Conservation (phyloP, 2,329 filamentous ascomycete genomes). For the Alternaria longipes region DNA sequence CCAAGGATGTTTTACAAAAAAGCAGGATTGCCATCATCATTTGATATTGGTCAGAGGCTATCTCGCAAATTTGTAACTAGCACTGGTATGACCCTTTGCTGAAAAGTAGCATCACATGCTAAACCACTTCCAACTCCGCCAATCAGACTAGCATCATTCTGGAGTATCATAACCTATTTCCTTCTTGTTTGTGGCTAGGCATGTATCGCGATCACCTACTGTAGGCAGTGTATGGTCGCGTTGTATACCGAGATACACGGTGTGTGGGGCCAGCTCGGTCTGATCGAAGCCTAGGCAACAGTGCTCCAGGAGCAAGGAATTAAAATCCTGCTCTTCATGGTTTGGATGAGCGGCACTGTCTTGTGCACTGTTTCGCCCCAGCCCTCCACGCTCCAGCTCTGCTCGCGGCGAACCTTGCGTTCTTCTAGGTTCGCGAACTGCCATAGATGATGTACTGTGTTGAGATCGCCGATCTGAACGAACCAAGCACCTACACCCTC, state of each 20-base stretch:
- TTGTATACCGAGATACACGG: background rate
- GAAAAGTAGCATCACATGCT: background rate
- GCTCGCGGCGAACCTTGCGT: conserved; percentile 85
- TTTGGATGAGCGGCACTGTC: conserved; percentile 95
- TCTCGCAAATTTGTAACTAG: background rate
- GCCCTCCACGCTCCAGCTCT: conserved; percentile 93
- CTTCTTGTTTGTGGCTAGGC: background rate
- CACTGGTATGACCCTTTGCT: background rate
- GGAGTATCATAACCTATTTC: background rate
- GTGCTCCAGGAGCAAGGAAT: conserved; percentile 97
- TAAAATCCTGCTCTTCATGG: conserved; percentile 92
- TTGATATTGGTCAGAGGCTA: background rate
- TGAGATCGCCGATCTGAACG: conserved; percentile 95
- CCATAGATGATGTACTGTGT: conserved; percentile 98
- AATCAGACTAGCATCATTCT: conserved; percentile 3
- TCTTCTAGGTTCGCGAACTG: conserved; percentile 98
- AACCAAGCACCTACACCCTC: conserved; percentile 99
- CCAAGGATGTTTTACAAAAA: background rate
- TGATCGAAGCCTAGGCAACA: conserved; percentile 67
- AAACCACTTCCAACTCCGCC: background rate
- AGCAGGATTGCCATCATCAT: background rate
- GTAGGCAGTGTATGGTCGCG: background rate
- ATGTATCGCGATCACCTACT: background rate
- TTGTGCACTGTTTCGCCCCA: conserved; percentile 99
- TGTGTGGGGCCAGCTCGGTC: background rate